Evolutionary conservation across 73 alveolate species (phyloP), one percentile per base, ranked within the genome.

Genomic region (Uronychia binucleata): DNA sequence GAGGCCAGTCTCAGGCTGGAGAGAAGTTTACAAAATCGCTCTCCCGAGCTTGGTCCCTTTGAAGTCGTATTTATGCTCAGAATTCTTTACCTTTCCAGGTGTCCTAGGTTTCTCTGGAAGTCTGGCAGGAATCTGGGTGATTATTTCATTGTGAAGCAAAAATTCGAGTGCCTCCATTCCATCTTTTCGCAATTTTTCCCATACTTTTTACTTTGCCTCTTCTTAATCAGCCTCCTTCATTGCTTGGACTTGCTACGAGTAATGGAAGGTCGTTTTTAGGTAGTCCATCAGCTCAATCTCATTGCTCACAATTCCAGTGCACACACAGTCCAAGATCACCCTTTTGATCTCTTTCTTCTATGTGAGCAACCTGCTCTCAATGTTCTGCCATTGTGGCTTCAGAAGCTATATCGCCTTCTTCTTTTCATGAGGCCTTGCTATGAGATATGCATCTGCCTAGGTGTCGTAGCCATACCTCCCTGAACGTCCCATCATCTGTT

Each of bases 401-500:
- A 46, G 67, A 5, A 46, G 5, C 19, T 46, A 19, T 46, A 46
- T 5, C 5, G 67, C 67, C 5, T 46, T 46, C 19, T 46, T 59
- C 28, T 78, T 78, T 5, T 33, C 32, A 78, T 34, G 28, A 13
- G 28, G 33, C 11, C 28, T 34, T 32, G 28, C 32, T 30, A 78
- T 78, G 19, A 34, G 1, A 26, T 27, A 78, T 11, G 90, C 78
- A 34, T 77, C 88, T 0, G 86, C 90, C 34, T 77, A 79, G 25
- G 79, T 58, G 57, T 82, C 90, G 30, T 31, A 85, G 32, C 89
- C 94, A 82, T 75, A 90, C 75, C 95, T 57, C 26, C 95, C 95
- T 0, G 95, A 92, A n/a, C 95, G 58, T 29, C 95, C 95, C 8
- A 80, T 67, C 95, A 90, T 90, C 77, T 90, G 79, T 30, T 80